Evolutionary conservation across 352 stramenopile species (phyloP).

Genomic region (Phytopythium ostracodes): DNA sequence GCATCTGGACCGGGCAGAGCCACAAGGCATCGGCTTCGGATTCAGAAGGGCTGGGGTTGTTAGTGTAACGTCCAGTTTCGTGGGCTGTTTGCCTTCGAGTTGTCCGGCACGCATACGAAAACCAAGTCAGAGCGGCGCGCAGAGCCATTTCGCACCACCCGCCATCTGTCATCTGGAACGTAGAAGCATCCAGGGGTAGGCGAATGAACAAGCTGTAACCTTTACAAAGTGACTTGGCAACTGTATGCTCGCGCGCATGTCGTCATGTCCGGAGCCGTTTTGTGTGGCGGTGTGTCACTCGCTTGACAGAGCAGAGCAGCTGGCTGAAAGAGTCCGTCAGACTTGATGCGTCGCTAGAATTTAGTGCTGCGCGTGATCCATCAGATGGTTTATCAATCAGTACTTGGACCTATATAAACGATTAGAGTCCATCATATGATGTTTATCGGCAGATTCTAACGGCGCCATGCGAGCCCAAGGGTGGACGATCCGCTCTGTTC

Average conservation of each 20-base stretch:
- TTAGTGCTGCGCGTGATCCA: neutral
- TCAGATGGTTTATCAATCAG: neutral
- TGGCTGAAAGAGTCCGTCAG: neutral
- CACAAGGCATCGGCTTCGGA: neutral
- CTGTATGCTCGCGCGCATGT: neutral
- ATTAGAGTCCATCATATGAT: neutral
- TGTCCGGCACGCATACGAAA: neutral
- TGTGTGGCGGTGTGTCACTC: neutral
- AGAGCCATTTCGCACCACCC: neutral
- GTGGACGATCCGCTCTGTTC: neutral
- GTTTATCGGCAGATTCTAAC: neutral
- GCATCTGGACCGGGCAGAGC: neutral
- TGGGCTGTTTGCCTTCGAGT: no score
- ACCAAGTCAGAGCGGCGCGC: no score
- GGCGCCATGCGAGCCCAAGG: no score
- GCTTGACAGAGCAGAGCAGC: neutral
- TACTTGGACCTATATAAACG: neutral
- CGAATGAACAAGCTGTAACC: neutral
- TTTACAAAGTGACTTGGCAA: neutral
- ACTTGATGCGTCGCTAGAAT: neutral
- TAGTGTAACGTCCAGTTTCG: conserved; percentile 1
- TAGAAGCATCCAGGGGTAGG: neutral
- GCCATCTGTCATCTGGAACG: neutral
- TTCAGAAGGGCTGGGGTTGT: neutral
- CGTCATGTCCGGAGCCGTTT: neutral